phyloP scores from a whole-genome alignment of 345 rosid species.

The Gossypium turneri region DNA sequence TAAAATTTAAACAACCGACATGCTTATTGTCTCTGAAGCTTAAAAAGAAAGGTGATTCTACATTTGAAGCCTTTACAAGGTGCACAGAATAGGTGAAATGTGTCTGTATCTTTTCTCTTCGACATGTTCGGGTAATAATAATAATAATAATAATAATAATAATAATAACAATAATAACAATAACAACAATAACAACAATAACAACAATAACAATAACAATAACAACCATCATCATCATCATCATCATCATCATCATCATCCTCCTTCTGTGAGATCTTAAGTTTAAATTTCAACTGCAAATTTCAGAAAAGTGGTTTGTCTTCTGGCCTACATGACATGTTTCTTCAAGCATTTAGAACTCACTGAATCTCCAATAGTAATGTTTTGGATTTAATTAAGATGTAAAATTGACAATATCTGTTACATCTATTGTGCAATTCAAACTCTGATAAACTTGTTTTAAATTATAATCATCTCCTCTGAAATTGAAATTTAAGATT shows the following conservation, averaged over 20 bases:
- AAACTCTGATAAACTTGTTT: not conserved
- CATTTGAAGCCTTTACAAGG: not conserved
- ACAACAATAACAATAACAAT: too few relatives aligned
- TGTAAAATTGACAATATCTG: not conserved
- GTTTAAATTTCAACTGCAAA: not conserved
- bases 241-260: not conserved
- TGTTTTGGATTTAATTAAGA: not conserved
- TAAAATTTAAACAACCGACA: not conserved
- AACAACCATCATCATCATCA: too few relatives aligned
- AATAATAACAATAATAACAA: too few relatives aligned
- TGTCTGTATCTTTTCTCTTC: not conserved
- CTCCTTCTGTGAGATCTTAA: not conserved
- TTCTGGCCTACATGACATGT: not conserved
- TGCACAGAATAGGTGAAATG: not conserved
- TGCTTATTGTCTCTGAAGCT: not conserved
- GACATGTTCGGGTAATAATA: not conserved
- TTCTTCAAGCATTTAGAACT: not conserved
- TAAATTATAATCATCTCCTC: not conserved
- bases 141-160: too few relatives aligned
- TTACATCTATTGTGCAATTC: not conserved
- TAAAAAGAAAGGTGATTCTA: not conserved
- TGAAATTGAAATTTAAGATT: slow-evolving; percentile 3
- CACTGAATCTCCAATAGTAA: not conserved
- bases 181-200: too few relatives aligned
- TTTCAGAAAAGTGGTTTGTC: not conserved